Percentiles rank a stretch among this genome's conserved stretches.
Conservation (phyloP, 768 basidiomycete genomes). For the Calvatia gigantea region DNA sequence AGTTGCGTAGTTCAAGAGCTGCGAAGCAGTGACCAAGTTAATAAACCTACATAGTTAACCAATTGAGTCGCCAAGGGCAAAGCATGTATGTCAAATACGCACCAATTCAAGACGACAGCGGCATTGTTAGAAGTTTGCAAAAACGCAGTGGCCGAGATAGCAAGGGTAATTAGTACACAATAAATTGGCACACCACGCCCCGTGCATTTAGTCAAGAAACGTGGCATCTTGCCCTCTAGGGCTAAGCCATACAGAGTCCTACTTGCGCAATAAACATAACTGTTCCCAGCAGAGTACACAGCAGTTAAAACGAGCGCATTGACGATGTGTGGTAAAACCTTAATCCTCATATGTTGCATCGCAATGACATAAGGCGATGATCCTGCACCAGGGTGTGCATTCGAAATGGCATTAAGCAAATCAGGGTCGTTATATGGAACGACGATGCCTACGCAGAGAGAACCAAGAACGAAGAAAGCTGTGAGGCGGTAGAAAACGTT, state of each 20-base stretch:
- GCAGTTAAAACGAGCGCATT: slow-evolving; percentile 68
- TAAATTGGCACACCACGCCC: slow-evolving; percentile 55
- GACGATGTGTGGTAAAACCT: slow-evolving; percentile 62
- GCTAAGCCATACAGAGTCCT: slow-evolving; percentile 53
- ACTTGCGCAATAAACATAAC: slow-evolving; percentile 60
- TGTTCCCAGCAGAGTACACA: slow-evolving; percentile 72
- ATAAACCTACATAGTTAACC: slow-evolving; percentile 32
- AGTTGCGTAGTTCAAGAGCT: slow-evolving; percentile 44
- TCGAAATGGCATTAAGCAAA: slow-evolving; percentile 49
- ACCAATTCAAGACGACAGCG: slow-evolving; percentile 47
- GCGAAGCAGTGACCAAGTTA: slow-evolving; percentile 46
- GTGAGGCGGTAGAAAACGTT: slow-evolving; percentile 79
- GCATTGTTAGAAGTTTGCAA: slow-evolving; percentile 47
- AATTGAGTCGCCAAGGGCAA: too few relatives aligned
- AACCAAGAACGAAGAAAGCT: slow-evolving; percentile 73
- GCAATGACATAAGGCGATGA: slow-evolving; percentile 86
- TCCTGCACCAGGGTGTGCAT: slow-evolving; percentile 54
- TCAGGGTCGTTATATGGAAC: slow-evolving; percentile 68
- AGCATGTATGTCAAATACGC: slow-evolving; percentile 6
- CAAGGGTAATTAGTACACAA: slow-evolving; percentile 42
- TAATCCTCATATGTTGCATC: slow-evolving; percentile 66
- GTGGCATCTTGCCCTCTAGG: slow-evolving; percentile 57
- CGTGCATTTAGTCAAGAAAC: slow-evolving; percentile 49
- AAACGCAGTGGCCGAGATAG: slow-evolving; percentile 38
- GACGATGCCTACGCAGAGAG: slow-evolving; percentile 71